Base-by-base conservation (phyloP, 441 rosid genomes). In the Macaranga tanarius region DNA sequence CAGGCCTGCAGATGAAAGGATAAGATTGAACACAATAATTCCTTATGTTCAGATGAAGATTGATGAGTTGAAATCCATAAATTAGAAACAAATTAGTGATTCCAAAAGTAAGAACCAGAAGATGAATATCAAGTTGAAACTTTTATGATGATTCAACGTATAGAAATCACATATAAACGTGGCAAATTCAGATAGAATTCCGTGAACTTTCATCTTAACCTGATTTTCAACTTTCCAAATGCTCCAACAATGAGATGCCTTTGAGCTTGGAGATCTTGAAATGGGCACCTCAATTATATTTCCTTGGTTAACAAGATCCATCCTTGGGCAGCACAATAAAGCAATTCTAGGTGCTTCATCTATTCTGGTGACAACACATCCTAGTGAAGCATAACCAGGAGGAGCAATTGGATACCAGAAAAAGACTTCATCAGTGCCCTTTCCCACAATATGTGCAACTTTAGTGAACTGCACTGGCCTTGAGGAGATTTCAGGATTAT, bases 331-430 rank as follows among this genome's bases (percentile, higher is more conserved):
- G 82, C 98, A 91, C 75, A 93, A 60, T 62, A 74, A 83, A 84
- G 90, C 87, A 61, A 84, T 67, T 57, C 52, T 69, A 65, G 99
- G 99, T 48, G 90, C 83, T 81, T 87, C 92, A 77, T 92, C 93
- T 81, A 80, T 82, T 86, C 85, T 89, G 67, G 99, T 84, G 69
- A 87, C 92, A 72, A 96, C 86, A 75, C 99, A 96, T 76, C 98
- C 99, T 38, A 96, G 79, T 71, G 99, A 85, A 79, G 84, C 97
- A 87, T 92, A 91, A 61, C 99, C 99, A 66, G 98, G 88, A 78
- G 98, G 98, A 47, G 99, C 96, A 89, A 96, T 84, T 73, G 99
- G 99, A 77, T 85, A 91, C 98, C 98, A 96, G 81, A 95, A 92
- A 75, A 90, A 96, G 76, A 84, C 92, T 77, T 94, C 99, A 84